Evolutionary conservation across 257 asterid genomes (phyloP), one percentile per base, ranked within the genome.

Genomic region (Scutellaria baicalensis): DNA sequence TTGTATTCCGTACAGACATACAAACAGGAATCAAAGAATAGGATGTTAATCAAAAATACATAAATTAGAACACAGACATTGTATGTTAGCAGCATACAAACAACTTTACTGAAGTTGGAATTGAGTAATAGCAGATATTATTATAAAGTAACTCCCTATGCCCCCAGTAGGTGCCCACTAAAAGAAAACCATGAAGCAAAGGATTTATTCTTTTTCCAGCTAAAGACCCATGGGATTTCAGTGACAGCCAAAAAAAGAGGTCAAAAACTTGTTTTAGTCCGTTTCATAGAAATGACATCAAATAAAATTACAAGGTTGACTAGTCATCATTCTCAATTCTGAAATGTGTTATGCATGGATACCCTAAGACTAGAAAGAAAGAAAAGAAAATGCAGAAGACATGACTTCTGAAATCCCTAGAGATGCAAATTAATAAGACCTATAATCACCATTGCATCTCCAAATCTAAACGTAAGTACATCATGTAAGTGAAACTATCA

Each of bases 401-500:
- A 60, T n/a, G 33, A 66, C 63, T 17, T 27, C 48, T 68, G 39
- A 51, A 60, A 66, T 64, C 36, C 67, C 33, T 38, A 10, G 16
- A 47, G 52, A 36, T 58, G 43, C 44, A 57, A 33, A 60, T 44
- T 57, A 71, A 68, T 17, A 54, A 66, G 64, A 63, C 44, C 39
- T 36, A 59, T 10, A 54, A 59, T 48, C 59, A 40, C 48, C 54
- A 57, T 65, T 21, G 39, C 43, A 64, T 56, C n/a, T 36, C 50
- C 54, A 61, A 35, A 71, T 40, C 21, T 73, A 59, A 64, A 68
- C 21, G 12, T 43, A 48, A 57, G 17, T 6, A 65, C 13, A 20
- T 66, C 18, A 17, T 49, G 17, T 66, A 57, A 63, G 55, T 4
- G 18, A 56, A 12, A 44, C 66, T 70, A 56, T 75, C 79, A 79